A percentile compares a stretch with the other conserved stretches of the same genome.
Conservation (phyloP, 169 alveolate species). For the Cytauxzoon felis region DNA sequence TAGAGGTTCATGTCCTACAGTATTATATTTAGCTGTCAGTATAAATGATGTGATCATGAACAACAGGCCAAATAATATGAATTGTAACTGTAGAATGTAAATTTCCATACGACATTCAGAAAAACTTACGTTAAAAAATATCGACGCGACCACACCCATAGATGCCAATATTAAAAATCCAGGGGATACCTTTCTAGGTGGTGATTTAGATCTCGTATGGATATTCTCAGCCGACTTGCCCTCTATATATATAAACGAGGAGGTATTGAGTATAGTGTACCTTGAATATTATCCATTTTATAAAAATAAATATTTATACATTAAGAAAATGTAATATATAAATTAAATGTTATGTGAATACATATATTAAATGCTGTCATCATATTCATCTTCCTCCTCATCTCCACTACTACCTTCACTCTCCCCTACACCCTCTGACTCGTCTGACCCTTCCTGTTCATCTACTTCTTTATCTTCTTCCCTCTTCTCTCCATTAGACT, state of each 20-base stretch:
- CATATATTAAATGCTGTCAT: background rate
- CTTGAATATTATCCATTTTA: no score
- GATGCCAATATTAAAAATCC: background rate
- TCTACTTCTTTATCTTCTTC: constrained; percentile 10
- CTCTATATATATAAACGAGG: constrained; percentile 18
- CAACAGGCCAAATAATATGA: constrained; percentile 3
- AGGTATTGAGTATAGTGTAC: no score
- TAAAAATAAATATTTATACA: no score
- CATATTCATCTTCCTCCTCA: constrained; percentile 18
- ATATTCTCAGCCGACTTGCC: constrained; percentile 11
- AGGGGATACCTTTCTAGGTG: background rate
- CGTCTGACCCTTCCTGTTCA: constrained; percentile 1
- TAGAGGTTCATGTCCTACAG: constrained; percentile 7
- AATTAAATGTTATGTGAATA: no score
- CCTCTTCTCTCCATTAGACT: background rate
- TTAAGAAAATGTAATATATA: no score
- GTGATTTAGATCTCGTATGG: constrained; percentile 1
- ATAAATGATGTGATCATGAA: constrained; percentile 7
- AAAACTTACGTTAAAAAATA: constrained; percentile 18
- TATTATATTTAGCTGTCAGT: background rate
- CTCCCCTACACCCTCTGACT: background rate
- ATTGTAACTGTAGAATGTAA: background rate
- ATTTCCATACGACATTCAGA: background rate
- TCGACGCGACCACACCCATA: background rate
- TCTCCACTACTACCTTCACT: constrained; percentile 16